phyloP scores from a whole-genome alignment of 2,329 filamentous ascomycete genomes.

The Microcyclosporella mali region DNA sequence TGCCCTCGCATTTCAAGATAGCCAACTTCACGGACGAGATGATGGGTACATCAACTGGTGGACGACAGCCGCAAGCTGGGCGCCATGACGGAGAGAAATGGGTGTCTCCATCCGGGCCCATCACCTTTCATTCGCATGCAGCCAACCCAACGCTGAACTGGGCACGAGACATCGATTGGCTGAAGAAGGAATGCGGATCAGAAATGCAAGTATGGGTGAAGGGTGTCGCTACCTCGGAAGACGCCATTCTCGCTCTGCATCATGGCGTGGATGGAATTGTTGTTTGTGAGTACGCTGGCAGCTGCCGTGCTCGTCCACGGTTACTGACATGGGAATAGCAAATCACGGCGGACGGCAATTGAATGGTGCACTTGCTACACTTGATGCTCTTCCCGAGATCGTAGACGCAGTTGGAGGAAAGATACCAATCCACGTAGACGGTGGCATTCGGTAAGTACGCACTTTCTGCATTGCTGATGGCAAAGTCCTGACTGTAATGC shows the following conservation, averaged over 20 bases:
- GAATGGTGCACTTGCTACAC: slow-evolving; percentile 49
- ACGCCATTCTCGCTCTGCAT: slow-evolving; percentile 42
- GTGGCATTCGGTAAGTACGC: slow-evolving; percentile 40
- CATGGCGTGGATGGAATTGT: slow-evolving; percentile 40
- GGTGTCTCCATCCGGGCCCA: slow-evolving; percentile 29
- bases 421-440: slow-evolving; percentile 58
- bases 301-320: too few species aligned
- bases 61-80: slow-evolving; percentile 17
- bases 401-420: slow-evolving; percentile 38
- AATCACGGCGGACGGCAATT: slow-evolving; percentile 56
- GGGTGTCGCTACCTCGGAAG: slow-evolving; percentile 37
- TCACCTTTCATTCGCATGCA: slow-evolving; percentile 37
- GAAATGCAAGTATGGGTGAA: slow-evolving; percentile 47
- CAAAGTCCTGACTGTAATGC: too few species aligned
- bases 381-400: slow-evolving; percentile 44
- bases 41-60: slow-evolving; percentile 1
- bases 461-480: too few species aligned
- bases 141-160: slow-evolving; percentile 40
- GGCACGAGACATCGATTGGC: slow-evolving; percentile 46
- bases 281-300: slow-evolving; percentile 27
- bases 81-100: slow-evolving; percentile 28
- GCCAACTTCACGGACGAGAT: slow-evolving; percentile 31
- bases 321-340: slow-evolving; percentile 23
- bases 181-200: slow-evolving; percentile 40
- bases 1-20: slow-evolving; percentile 32